phyloP scores from a whole-genome alignment of 164 flowering plant species.

The Sedum album region DNA sequence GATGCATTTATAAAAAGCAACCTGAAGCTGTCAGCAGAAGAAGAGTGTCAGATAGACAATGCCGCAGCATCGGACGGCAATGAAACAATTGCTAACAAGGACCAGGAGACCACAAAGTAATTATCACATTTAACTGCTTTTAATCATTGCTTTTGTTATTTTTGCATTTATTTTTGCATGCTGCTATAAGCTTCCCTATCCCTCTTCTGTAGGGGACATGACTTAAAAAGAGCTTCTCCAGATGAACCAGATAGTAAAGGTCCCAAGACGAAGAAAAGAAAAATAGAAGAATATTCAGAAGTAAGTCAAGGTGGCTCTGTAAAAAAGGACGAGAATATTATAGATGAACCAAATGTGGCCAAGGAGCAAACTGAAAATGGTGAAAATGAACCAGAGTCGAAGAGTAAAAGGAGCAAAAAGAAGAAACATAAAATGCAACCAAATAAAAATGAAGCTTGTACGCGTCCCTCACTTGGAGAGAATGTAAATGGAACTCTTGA shows the following conservation, averaged over 20 bases:
- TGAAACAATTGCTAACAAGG: constrained; percentile 1
- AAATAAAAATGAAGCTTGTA: constrained; percentile 6
- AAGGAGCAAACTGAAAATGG: constrained; percentile 4
- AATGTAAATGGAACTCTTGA: background rate
- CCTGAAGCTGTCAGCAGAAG: background rate
- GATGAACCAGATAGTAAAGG: constrained; percentile 9
- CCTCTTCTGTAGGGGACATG: background rate
- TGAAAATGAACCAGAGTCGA: constrained; percentile 14
- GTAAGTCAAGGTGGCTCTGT: constrained; percentile 8
- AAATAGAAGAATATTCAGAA: constrained; percentile 10
- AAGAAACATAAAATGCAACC: constrained; percentile 17
- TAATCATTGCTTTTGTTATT: background rate
- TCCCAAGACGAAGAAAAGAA: constrained; percentile 17
- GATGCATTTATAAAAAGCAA: background rate
- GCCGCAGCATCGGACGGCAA: background rate
- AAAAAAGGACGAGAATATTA: background rate
- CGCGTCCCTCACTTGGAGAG: background rate
- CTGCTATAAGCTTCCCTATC: background rate
- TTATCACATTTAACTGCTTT: background rate
- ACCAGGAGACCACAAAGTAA: background rate
- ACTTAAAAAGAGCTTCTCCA: background rate
- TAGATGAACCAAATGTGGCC: constrained; percentile 4
- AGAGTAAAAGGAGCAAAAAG: constrained; percentile 22
- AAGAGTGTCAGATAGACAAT: constrained; percentile 5
- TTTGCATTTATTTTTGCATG: background rate